Conservation (phyloP, 768 basidiomycete genomes). For the Holtermannia corniformis region DNA sequence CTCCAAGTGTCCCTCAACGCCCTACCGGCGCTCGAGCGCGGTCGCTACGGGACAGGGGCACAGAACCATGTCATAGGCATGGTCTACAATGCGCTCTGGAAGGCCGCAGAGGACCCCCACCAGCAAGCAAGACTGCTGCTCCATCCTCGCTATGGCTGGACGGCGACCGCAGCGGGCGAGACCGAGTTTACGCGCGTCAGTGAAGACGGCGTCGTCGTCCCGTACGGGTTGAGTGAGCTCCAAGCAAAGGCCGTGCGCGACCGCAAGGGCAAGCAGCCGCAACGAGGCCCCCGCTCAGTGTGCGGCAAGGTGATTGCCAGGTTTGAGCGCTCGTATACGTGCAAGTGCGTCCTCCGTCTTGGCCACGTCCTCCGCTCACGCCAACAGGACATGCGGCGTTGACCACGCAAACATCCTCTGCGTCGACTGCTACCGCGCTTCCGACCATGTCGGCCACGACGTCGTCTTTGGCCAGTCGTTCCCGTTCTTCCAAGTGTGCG, state of each 20-base stretch:
- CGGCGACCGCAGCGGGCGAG: not conserved
- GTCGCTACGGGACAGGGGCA: too few relatives aligned
- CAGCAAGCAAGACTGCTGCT: slow-evolving; percentile 61
- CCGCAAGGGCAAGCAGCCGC: too few relatives aligned
- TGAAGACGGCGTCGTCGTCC: too few relatives aligned
- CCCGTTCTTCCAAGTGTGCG: slow-evolving; percentile 69
- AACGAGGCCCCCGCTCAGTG: too few relatives aligned
- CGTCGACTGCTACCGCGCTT: slow-evolving; percentile 75
- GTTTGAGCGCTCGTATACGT: slow-evolving; percentile 32
- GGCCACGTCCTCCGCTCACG: not conserved
- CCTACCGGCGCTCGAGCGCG: too few relatives aligned
- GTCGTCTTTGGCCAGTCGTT: slow-evolving; percentile 90
- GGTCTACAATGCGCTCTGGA: too few relatives aligned
- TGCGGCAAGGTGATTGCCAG: slow-evolving; percentile 31
- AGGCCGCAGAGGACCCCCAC: slow-evolving; percentile 55
- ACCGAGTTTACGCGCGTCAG: too few relatives aligned
- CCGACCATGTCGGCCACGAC: slow-evolving; percentile 78
- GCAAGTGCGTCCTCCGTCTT: slow-evolving; percentile 28
- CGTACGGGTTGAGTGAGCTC: too few relatives aligned
- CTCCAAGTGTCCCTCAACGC: too few relatives aligned
- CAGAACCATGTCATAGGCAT: too few relatives aligned
- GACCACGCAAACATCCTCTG: slow-evolving; percentile 88
- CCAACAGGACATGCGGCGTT: slow-evolving; percentile 69
- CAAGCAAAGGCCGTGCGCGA: too few relatives aligned
- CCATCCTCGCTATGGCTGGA: not conserved